phyloP scores from a whole-genome alignment of 306 rosid species.

The Quercus suber region DNA sequence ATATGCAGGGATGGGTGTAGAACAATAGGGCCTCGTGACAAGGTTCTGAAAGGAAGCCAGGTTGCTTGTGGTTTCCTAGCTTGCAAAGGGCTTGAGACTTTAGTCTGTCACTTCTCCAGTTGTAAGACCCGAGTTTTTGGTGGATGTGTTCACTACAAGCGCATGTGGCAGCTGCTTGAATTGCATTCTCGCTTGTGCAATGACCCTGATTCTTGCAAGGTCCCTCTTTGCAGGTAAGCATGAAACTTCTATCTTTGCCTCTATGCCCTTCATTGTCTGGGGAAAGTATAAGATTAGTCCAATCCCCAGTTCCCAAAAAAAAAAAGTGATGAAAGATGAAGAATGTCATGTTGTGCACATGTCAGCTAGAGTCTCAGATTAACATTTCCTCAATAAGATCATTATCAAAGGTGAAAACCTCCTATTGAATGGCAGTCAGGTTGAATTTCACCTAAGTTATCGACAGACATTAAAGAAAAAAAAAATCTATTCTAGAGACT shows the following conservation, averaged over 20 bases:
- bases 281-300: no score
- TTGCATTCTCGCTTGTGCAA: slow-evolving; percentile 52
- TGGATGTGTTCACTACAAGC: slow-evolving; percentile 55
- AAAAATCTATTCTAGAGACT: no score
- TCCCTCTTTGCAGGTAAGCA: slow-evolving; percentile 51
- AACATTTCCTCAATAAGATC: no score
- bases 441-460: no score
- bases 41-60: slow-evolving; percentile 34
- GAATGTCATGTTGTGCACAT: no score
- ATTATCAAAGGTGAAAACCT: neutral
- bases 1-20: slow-evolving; percentile 57
- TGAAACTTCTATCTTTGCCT: neutral
- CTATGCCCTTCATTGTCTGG: neutral
- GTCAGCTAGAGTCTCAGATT: no score
- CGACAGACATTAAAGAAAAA: no score
- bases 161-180: slow-evolving; percentile 60
- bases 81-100: slow-evolving; percentile 52
- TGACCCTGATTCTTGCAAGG: slow-evolving; percentile 45
- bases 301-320: no score
- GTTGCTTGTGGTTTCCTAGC: slow-evolving; percentile 41
- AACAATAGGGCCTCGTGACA: slow-evolving; percentile 49
- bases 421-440: neutral
- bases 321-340: no score
- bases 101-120: slow-evolving; percentile 47
- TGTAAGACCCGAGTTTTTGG: slow-evolving; percentile 45